A percentile compares a stretch with the other conserved stretches of the same genome.
These are phyloP conservation scores for Delphinella strobiligena DNA, from an alignment of 2,329 filamentous ascomycete species.

Conservation along the genomic window DNA sequence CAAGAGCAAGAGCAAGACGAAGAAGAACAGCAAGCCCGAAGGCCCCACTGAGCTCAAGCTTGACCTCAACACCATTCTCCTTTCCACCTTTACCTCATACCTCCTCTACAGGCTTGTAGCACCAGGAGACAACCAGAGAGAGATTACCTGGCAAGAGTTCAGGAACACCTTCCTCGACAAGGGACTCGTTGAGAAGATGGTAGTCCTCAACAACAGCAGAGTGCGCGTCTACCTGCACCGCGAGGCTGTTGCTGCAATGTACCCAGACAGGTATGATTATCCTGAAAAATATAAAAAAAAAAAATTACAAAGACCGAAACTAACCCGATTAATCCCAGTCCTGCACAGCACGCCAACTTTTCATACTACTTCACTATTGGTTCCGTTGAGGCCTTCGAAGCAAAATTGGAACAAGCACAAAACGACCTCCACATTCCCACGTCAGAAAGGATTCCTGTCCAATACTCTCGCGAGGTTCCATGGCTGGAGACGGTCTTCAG, in stretches of 20 bases:
- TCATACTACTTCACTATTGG: slow-evolving; percentile 93
- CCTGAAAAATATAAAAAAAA: too few species aligned
- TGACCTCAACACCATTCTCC: slow-evolving; percentile 44
- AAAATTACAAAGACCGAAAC: too few species aligned
- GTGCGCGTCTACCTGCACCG: slow-evolving; percentile 74
- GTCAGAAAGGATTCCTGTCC: slow-evolving; percentile 84
- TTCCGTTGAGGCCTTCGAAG: slow-evolving; percentile 85
- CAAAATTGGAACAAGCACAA: slow-evolving; percentile 77
- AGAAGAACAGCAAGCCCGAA: slow-evolving; percentile 22
- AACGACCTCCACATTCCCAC: slow-evolving; percentile 73
- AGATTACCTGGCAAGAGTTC: slow-evolving; percentile 98
- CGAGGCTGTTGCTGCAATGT: slow-evolving; percentile 57
- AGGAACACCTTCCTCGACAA: slow-evolving; percentile 88
- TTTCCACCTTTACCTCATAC: slow-evolving; percentile 49
- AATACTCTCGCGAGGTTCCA: slow-evolving; percentile 66
- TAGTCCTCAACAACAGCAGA: slow-evolving; percentile 62
- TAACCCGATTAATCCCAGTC: too few species aligned
- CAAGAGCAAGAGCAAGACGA: slow-evolving; percentile 23
- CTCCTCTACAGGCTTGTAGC: slow-evolving; percentile 53
- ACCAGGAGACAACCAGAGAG: slow-evolving; percentile 52
- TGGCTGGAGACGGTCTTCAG: slow-evolving; percentile 62
- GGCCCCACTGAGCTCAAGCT: slow-evolving; percentile 36
- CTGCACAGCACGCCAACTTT: slow-evolving; percentile 55
- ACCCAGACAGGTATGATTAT: slow-evolving; percentile 50
- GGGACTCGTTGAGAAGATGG: slow-evolving; percentile 86